Conservation (phyloP, 2,329 filamentous ascomycete genomes). For the Talaromyces sp. region DNA sequence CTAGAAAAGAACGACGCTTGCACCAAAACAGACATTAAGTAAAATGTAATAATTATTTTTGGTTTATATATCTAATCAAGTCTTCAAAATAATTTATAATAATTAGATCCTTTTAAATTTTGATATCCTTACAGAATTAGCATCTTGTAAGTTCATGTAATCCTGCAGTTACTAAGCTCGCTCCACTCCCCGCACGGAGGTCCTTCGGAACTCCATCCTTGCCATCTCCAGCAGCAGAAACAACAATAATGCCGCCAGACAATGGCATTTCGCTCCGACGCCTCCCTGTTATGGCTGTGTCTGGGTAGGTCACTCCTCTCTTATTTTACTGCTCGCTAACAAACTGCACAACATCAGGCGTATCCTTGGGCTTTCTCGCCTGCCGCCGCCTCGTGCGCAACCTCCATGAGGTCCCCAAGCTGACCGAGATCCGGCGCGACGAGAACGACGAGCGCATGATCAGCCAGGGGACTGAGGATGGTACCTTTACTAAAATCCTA, state of each 20-base stretch:
- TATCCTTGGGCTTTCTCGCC: slow-evolving; percentile 42
- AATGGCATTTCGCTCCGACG: slow-evolving; percentile 8
- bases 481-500: slow-evolving; percentile 16
- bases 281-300: slow-evolving; percentile 9
- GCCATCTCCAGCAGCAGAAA: neutral
- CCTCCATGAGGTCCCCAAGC: slow-evolving; percentile 31
- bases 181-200: too few relatives aligned
- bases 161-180: too few relatives aligned
- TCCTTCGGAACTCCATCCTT: neutral
- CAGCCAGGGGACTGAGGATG: slow-evolving; percentile 69
- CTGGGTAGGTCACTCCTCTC: neutral
- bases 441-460: slow-evolving; percentile 67
- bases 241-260: neutral
- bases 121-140: too few relatives aligned
- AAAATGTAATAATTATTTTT: too few relatives aligned
- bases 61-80: too few relatives aligned
- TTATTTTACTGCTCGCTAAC: neutral
- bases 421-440: slow-evolving; percentile 57
- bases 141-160: too few relatives aligned
- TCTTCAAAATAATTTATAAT: too few relatives aligned
- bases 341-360: too few relatives aligned
- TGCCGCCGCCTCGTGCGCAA: slow-evolving; percentile 54
- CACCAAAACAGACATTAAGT: too few relatives aligned
- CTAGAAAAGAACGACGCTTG: too few relatives aligned
- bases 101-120: too few relatives aligned